Base-by-base conservation (phyloP, 176 grass and related monocot genomes). In the Ananas comosus region DNA sequence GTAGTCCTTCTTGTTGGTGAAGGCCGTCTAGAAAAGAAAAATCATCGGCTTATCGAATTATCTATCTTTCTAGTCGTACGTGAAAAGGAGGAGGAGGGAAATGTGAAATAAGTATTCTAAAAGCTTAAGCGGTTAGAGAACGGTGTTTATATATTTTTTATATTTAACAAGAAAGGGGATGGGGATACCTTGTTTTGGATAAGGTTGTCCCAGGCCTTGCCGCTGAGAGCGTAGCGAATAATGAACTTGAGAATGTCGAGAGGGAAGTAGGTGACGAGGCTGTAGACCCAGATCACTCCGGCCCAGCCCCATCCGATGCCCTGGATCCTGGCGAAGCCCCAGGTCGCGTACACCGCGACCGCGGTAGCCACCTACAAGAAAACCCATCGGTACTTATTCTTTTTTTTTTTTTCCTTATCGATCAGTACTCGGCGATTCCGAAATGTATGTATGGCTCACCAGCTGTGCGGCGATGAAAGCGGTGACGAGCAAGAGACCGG, bases 251-350 rank as follows among this genome's bases (percentile, higher is more conserved):
- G 89, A 50, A 97, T 61, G 74, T 97, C 93, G 9, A 92, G 84
- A 2, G 93, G 93, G 64, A 97, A 4, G 93, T 92, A 97, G 69
- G 93, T 97, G 74, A 92, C 76, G 64, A 97, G 1, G 71, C 84
- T 97, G 89, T 87, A 97, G 0, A 57, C 69, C 93, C 93, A 97
- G 81, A 97, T 92, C 64, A 81, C 77, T 11, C 12, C 84, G 1
- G 86, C 93, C 93, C 93, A 97, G 0, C 86, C 86, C 93, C 93
- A 97, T 2, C 93, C 93, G 22, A 97, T 83, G 16, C 93, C 93
- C 25, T 87, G 70, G 70, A 97, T 97, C 72, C 75, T 84, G 51
- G 89, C 91, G 67, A 97, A 97, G 9, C 81, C 64, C 93, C 93
- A 97, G 29, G 86, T 58, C 11, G 93, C 81, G 57, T 97, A 92